Conservation (phyloP, 1,284 basidiomycete species). For the Butyriboletus appendiculatus region DNA sequence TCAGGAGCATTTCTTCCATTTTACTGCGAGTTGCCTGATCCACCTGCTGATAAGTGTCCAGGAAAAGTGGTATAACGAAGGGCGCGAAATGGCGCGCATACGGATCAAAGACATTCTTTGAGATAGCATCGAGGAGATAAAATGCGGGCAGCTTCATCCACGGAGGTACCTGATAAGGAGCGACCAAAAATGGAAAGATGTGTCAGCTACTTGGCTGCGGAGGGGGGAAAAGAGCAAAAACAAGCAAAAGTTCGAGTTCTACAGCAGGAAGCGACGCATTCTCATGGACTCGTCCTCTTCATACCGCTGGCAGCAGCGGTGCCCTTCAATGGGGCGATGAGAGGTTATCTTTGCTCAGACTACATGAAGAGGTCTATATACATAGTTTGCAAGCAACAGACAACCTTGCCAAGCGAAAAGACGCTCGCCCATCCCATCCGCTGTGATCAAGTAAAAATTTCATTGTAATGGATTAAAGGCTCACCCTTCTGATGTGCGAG, state of each 20-base stretch:
- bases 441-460: slow-evolving; percentile 25
- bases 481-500: slow-evolving; percentile 85
- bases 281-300: slow-evolving; percentile 37
- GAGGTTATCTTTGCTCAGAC: slow-evolving; percentile 43
- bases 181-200: slow-evolving; percentile 44
- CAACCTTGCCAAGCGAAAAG: slow-evolving; percentile 25
- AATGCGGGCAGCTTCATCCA: slow-evolving; percentile 92
- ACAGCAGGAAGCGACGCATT: slow-evolving; percentile 20
- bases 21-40: slow-evolving; percentile 84
- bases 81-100: slow-evolving; percentile 83
- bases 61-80: slow-evolving; percentile 77
- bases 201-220: slow-evolving; percentile 57
- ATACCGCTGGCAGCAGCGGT: slow-evolving; percentile 35
- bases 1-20: slow-evolving; percentile 94
- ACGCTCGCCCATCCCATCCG: slow-evolving; percentile 31
- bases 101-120: slow-evolving; percentile 90
- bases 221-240: slow-evolving; percentile 27
- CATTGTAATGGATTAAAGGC: slow-evolving; percentile 39
- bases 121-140: slow-evolving; percentile 95
- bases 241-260: slow-evolving; percentile 23
- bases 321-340: slow-evolving; percentile 32
- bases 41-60: slow-evolving; percentile 83
- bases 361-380: slow-evolving; percentile 40
- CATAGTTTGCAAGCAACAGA: slow-evolving; percentile 36
- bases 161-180: slow-evolving; percentile 71